Conservation (phyloP, 768 basidiomycete genomes). For the Tephrocybe sp. region DNA sequence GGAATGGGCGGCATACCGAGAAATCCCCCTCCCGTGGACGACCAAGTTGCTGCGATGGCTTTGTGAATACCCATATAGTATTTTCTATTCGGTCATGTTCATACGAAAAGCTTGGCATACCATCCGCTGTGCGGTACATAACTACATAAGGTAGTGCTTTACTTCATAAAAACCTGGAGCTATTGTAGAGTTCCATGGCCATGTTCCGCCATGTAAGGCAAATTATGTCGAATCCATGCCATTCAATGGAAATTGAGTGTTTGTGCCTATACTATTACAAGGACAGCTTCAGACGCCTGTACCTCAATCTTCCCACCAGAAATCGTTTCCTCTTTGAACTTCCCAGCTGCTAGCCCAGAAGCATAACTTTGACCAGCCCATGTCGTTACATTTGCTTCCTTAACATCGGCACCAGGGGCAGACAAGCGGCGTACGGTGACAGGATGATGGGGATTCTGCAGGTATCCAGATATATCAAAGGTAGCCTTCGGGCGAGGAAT, state of each 20-base stretch:
- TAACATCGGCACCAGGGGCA: conserved; percentile 48
- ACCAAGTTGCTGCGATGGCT: background rate
- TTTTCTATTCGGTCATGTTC: background rate
- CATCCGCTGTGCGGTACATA: no score
- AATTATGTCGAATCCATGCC: no score
- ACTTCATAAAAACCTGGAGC: no score
- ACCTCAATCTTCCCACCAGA: conserved; percentile 30
- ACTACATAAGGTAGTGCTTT: no score
- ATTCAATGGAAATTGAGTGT: no score
- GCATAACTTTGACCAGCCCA: conserved; percentile 53
- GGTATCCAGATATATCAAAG: conserved; percentile 45
- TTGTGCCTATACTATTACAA: conserved; percentile 32
- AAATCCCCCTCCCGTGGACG: background rate
- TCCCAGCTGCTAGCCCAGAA: conserved; percentile 36
- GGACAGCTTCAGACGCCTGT: conserved; percentile 35
- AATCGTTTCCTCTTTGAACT: conserved; percentile 36
- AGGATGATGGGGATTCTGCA: conserved; percentile 23
- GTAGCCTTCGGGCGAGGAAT: conserved; percentile 38
- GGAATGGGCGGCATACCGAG: background rate
- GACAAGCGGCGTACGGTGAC: conserved; percentile 41
- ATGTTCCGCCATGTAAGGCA: no score
- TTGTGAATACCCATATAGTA: background rate
- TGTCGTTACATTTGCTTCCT: conserved; percentile 39
- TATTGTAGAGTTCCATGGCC: no score
- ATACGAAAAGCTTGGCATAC: background rate